Conservation (phyloP, 2,329 filamentous ascomycete species). For the Pyricularia grisea region DNA sequence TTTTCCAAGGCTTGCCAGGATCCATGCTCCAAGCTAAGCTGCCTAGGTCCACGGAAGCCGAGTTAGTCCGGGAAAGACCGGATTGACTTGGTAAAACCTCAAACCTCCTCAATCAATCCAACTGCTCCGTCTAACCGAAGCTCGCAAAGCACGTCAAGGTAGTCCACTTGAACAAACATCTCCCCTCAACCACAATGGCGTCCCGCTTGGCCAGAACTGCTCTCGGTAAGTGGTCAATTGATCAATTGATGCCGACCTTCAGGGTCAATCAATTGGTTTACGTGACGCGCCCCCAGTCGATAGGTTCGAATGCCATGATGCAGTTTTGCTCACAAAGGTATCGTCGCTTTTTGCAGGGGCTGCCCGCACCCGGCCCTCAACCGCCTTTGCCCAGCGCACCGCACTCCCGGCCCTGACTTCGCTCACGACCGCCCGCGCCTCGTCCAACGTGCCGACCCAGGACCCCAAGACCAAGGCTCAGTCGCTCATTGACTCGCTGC, state of each 20-base stretch:
- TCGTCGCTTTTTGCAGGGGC: conserved; percentile 51
- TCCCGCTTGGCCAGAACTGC: conserved; percentile 94
- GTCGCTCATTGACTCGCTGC: conserved; percentile 86
- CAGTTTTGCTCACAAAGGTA: conserved; percentile 2
- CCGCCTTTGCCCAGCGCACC: conserved; percentile 50
- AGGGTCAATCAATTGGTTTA: not conserved
- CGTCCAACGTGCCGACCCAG: conserved; percentile 70
- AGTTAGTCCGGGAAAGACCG: conserved; percentile 20
- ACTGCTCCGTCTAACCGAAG: conserved; percentile 3
- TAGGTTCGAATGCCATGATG: not conserved
- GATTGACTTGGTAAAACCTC: conserved; percentile 35
- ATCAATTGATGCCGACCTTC: not conserved
- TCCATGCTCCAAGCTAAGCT: not conserved
- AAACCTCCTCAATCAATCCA: conserved; percentile 11
- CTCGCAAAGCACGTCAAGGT: conserved; percentile 27
- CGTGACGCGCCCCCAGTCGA: not conserved
- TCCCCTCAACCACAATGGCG: conserved; percentile 73
- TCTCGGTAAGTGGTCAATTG: conserved; percentile 61
- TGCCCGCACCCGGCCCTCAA: conserved; percentile 76
- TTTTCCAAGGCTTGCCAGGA: not conserved
- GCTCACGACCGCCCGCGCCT: conserved; percentile 56
- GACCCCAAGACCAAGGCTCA: conserved; percentile 96
- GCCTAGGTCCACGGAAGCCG: conserved; percentile 20
- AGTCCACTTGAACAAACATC: conserved; percentile 24
- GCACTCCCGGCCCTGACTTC: conserved; percentile 65